Evolutionary conservation across 225 moss, liverwort and hornwort species (phyloP), one percentile per base, ranked within the genome.

Genomic region (Neckera pumila): DNA sequence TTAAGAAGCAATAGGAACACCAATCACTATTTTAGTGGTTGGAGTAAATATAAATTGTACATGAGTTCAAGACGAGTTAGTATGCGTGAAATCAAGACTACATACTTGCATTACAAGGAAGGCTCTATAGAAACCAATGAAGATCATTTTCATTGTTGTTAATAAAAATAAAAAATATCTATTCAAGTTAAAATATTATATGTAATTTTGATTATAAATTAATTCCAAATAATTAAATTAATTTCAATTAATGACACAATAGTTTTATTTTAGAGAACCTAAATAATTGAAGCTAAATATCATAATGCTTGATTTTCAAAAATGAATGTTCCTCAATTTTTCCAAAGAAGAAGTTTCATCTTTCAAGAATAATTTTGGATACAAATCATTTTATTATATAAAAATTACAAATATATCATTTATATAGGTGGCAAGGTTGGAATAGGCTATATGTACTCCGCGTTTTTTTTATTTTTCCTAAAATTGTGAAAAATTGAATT

Each of bases 31-130:
- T 67, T 22, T 7, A 22, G n/a, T 38, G 2, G 0, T 12, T 12
- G 12, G 2, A 0, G 0, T 25, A 25, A 14, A 69, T 13, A 4
- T n/a, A n/a, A n/a, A n/a, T n/a, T n/a, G n/a, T 0, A 23, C 3
- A 70, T 26, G 9, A 40, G 1, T 25, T 70, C 26, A 40, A 70
- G 8, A 70, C 38, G 23, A 38, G 0, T 7, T 69, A 69, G 38
- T 7, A 22, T 67, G 4, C 0, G 0, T 67, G 2, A 21, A 0
- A 6, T 21, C 7, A 19, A 7, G 4, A n/a, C 21, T 23, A 38
- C 7, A 7, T 38, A 23, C 7, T 38, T 69, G 4, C 2, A 0
- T 22, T 66, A 36, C 5, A 30, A 62, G 7, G 12, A 6, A 7
- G 21, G 22, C 6, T 67, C 12, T 7, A n/a, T n/a, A 67, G 4